Conservation (phyloP, 2,329 filamentous ascomycete species). For the Cladosporium colombiae region DNA sequence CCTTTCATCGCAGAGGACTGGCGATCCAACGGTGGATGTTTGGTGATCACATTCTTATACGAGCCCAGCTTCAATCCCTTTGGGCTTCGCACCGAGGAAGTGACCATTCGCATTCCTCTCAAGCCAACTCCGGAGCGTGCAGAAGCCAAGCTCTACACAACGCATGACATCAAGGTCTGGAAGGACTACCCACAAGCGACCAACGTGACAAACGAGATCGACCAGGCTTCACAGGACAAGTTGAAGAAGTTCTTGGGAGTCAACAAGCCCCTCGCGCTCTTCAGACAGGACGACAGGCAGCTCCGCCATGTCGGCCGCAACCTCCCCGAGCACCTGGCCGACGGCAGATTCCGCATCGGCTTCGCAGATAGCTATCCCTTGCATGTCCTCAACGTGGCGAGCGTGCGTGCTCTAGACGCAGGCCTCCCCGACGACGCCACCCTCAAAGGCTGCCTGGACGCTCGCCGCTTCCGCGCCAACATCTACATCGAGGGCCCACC, state of each 20-base stretch:
- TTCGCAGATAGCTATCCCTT: conserved; percentile 74
- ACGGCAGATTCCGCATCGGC: conserved; percentile 64
- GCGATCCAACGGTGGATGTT: conserved; percentile 58
- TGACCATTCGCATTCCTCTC: conserved; percentile 67
- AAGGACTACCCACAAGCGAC: conserved; percentile 55
- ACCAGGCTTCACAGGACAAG: conserved; percentile 60
- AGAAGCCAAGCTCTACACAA: conserved; percentile 58
- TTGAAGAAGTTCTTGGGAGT: conserved; percentile 67
- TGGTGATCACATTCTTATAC: conserved; percentile 67
- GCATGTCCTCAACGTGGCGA: conserved; percentile 66
- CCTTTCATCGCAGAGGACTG: conserved; percentile 39
- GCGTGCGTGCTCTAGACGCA: conserved; percentile 61
- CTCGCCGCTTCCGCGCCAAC: conserved; percentile 69
- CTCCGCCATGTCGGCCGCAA: conserved; percentile 61
- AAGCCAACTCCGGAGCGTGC: conserved; percentile 61
- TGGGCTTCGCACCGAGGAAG: conserved; percentile 43
- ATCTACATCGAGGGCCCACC: conserved; percentile 66
- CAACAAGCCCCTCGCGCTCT: conserved; percentile 65
- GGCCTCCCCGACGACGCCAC: conserved; percentile 56
- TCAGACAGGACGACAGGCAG: conserved; percentile 60
- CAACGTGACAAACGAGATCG: conserved; percentile 48
- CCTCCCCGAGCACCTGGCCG: conserved; percentile 59
- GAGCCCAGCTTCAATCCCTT: conserved; percentile 36
- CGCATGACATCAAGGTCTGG: conserved; percentile 66
- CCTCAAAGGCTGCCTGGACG: conserved; percentile 54